Base-by-base conservation (phyloP, 1,139 yeast genomes). In the Pichia sp. region DNA sequence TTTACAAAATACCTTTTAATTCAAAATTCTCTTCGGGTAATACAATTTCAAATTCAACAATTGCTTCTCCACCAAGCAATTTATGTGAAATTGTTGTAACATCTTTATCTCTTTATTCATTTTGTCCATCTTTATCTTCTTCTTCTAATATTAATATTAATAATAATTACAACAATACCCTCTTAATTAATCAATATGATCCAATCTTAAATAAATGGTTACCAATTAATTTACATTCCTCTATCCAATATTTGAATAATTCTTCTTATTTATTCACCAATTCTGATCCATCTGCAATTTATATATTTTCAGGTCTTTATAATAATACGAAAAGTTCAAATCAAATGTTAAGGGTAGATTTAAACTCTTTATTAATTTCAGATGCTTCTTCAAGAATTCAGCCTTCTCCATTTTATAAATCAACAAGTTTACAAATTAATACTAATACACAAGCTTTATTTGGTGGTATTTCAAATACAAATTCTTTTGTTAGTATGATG, bases 401-500 rank as follows among this genome's bases (percentile, higher is more conserved):
- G 43, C 80, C 81, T 8, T 68, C 75, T 3, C 68, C 73, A 2
- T 74, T 78, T 57, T 73, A 69, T 46, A 74, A 73, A 0, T 74
- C 78, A 0, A 55, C 70, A 0, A 55, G 48, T 1, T 54, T 70
- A 0, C 51, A 64, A 10, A 51, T 66, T 48, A 54, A 53, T 51
- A 47, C 48, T 50, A 51, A 66, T 27, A 59, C 72, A 1, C 66
- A 65, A 38, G 56, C 78, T 35, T 51, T 75, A 33, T 61, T 80
- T 31, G 86, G 86, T 1, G 87, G 87, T 4, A 65, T 65, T 41
- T 70, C 82, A 0, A 53, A 11, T 5, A 16, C 60, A 4, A 57
- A 64, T 8, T 82, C 82, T 0, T 78, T 84, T 82, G 73, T 80
- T 31, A 71, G 75, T 45, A 71, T 80, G 75, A 69, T 70, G 53